These are phyloP conservation scores for Mortierella sp. DNA, from an alignment of 371 early-diverging fungal genomes.

Conservation along the genomic window DNA sequence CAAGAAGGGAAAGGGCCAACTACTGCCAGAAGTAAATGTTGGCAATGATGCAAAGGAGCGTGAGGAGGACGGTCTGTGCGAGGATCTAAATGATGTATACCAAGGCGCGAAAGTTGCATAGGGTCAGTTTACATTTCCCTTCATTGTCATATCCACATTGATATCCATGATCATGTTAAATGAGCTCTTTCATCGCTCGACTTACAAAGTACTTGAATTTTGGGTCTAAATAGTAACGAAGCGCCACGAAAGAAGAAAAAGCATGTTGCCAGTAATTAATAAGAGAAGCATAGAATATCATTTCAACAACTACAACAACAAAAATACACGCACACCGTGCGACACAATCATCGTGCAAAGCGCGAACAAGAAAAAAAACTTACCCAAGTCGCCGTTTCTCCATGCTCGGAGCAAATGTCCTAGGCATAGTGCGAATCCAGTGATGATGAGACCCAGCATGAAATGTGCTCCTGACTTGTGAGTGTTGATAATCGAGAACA, in stretches of 20 bases:
- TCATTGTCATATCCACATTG: background rate
- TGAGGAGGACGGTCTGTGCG: conserved; percentile 49
- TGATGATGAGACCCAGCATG: conserved; percentile 53
- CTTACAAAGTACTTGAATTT: conserved; percentile 60
- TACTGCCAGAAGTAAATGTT: conserved; percentile 55
- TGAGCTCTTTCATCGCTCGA: background rate
- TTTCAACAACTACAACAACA: background rate
- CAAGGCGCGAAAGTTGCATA: background rate
- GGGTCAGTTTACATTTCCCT: background rate
- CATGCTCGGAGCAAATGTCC: conserved; percentile 54
- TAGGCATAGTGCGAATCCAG: conserved; percentile 55
- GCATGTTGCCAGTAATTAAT: background rate
- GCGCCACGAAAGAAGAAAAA: background rate
- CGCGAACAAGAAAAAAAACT: background rate
- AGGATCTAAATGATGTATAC: conserved; percentile 50
- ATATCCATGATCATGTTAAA: background rate
- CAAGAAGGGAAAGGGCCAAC: background rate
- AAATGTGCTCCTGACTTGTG: conserved; percentile 58
- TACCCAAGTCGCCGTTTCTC: conserved; percentile 57
- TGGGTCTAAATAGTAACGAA: conserved; percentile 24
- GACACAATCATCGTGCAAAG: background rate
- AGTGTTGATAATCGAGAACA: conserved; percentile 57
- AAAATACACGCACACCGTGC: background rate
- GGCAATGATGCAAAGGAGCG: conserved; percentile 55
- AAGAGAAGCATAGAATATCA: too few relatives aligned